Percentiles rank a stretch among this genome's conserved stretches.
phyloP scores from a whole-genome alignment of 208 protist species.

The Trypanosoma cruzi region DNA sequence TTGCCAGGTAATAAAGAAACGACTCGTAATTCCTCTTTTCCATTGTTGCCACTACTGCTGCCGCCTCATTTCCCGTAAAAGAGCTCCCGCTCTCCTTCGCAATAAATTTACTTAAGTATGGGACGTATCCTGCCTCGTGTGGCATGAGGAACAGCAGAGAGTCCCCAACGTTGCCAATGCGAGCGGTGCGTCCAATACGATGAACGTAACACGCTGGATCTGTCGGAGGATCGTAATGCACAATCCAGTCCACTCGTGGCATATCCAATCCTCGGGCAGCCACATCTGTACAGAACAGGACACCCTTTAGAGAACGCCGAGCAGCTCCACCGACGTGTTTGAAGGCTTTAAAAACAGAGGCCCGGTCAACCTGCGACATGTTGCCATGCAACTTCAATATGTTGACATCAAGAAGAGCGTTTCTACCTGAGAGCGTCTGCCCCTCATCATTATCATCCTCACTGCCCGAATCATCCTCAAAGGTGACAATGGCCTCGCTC shows the following conservation, averaged over 20 bases:
- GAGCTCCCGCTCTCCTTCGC: slow-evolving; percentile 3
- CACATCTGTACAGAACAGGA: slow-evolving; percentile 96
- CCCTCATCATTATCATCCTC: slow-evolving; percentile 47
- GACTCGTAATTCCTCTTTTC: slow-evolving; percentile 77
- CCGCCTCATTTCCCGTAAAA: no score
- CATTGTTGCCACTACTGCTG: slow-evolving; percentile 30
- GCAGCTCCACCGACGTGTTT: slow-evolving; percentile 46
- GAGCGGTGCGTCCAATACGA: slow-evolving; percentile 87
- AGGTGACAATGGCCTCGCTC: slow-evolving; percentile 15
- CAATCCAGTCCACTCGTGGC: slow-evolving; percentile 92
- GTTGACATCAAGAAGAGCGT: slow-evolving; percentile 96
- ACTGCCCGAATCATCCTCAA: slow-evolving; percentile 31
- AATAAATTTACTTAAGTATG: slow-evolving; percentile 54
- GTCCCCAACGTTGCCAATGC: slow-evolving; percentile 68
- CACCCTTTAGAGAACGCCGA: slow-evolving; percentile 28
- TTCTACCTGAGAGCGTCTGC: slow-evolving; percentile 92
- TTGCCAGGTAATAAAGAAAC: slow-evolving; percentile 94
- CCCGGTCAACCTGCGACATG: slow-evolving; percentile 78
- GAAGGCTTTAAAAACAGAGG: slow-evolving; percentile 79
- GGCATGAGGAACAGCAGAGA: slow-evolving; percentile 86
- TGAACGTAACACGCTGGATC: slow-evolving; percentile 87
- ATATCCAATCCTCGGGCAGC: slow-evolving; percentile 96
- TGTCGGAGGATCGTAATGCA: slow-evolving; percentile 92
- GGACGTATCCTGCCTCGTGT: slow-evolving; percentile 56
- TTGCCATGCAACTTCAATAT: slow-evolving; percentile 87